Conservation (phyloP, 2,329 filamentous ascomycete genomes). For the Alternaria sp. region DNA sequence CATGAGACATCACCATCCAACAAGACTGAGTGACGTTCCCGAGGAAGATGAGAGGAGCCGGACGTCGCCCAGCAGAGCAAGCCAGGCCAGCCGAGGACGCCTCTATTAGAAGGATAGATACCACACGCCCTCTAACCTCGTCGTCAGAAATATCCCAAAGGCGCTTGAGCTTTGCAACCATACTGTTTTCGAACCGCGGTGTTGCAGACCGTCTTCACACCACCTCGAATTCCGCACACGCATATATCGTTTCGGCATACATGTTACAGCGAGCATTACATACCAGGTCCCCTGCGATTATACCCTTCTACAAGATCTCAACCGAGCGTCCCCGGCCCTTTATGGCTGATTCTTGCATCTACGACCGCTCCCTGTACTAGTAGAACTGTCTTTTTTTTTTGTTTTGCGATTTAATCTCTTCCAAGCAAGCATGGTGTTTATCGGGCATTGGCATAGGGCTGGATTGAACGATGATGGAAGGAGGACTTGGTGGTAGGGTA, state of each 20-base stretch:
- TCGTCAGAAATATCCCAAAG: not conserved
- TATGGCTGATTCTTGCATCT: conserved; percentile 2
- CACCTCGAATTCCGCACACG: conserved; percentile 1
- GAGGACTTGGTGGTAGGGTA: not conserved
- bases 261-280: conserved; percentile 16
- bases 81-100: conserved; percentile 40
- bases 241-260: conserved; percentile 9
- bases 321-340: not conserved
- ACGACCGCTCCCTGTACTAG: conserved; percentile 17
- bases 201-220: not conserved
- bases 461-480: not conserved
- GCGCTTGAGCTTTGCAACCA: not conserved
- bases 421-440: conserved; percentile 19
- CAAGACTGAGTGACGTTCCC: conserved; percentile 48
- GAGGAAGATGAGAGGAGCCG: conserved; percentile 50
- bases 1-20: conserved; percentile 49
- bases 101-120: conserved; percentile 19
- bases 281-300: not conserved
- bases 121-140: not conserved
- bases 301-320: conserved; percentile 16
- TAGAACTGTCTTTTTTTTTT: conserved; percentile 1
- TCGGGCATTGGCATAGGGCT: conserved; percentile 4
- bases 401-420: not conserved
- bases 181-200: not conserved
- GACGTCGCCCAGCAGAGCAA: conserved; percentile 46